Evolutionary conservation across 306 rosid genomes (phyloP), one percentile per base, ranked within the genome.

Genomic region (barrel medic (Medicago truncatula)): DNA sequence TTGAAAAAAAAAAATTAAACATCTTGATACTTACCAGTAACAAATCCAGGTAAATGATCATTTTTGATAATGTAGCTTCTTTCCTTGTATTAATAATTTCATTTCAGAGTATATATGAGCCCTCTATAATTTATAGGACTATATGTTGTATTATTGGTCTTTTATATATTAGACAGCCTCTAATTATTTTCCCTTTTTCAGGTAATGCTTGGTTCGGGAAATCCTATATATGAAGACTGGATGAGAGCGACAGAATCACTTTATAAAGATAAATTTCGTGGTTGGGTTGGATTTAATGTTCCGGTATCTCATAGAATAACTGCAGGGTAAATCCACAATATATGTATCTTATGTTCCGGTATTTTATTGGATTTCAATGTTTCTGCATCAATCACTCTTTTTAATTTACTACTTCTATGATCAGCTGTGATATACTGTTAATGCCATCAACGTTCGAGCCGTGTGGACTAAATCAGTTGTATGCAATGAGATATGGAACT

Each of bases 371-470:
- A n/a, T n/a, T 81, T 46, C 40, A 34, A 70, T 58, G 12, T 58
- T 79, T 75, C 21, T 16, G 7, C 76, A 53, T 46, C 21, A 43
- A 31, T 38, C 49, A 50, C 8, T 75, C 60, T 62, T 83, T 85
- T 75, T 12, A 58, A 78, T 70, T 75, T n/a, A 2, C 53, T 66
- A 71, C 52, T 87, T 59, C 14, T 53, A 71, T 83, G 74, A 66
- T 58, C 92, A 90, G 98, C 67, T 90, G 97, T 76, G 98, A 90
- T 89, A 86, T 93, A 82, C 77, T 90, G 74, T 78, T 93, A 81
- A 90, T 93, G 98, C 98, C 98, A 36, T 93, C 98, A 12, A 74
- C 89, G 14, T 93, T 93, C 59, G 98, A 93, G 89, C 98, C 98
- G 9, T 93, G 97, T 47, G 98, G 98, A 54, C 83, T 93, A 65